Percentiles rank a stretch among this genome's conserved stretches.
phyloP scores from a whole-genome alignment of 2,329 filamentous ascomycete species.

The Neofusicoccum kwambonambiense region DNA sequence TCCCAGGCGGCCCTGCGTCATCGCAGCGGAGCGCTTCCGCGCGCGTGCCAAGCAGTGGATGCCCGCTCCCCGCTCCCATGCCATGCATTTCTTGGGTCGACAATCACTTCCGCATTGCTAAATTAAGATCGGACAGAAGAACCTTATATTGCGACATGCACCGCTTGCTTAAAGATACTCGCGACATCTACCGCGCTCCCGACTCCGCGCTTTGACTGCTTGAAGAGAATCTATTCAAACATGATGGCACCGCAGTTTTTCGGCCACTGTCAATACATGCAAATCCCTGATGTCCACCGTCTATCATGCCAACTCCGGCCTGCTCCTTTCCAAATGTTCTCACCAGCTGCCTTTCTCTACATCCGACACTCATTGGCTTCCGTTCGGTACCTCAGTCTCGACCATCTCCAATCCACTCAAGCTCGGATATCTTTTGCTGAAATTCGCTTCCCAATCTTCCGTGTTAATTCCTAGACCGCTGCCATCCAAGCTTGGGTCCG shows the following conservation, averaged over 20 bases:
- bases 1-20: background rate
- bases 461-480: constrained; percentile 34
- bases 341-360: background rate
- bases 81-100: background rate
- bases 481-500: background rate
- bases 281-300: constrained; percentile 4
- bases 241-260: background rate
- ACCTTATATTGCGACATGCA: constrained; percentile 6
- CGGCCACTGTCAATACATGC: background rate
- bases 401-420: constrained; percentile 83
- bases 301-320: background rate
- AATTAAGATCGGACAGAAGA: background rate
- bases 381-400: constrained; percentile 58
- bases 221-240: constrained; percentile 11
- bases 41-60: background rate
- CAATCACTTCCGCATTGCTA: background rate
- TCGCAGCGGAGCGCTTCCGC: constrained; percentile 1
- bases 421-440: constrained; percentile 84
- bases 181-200: constrained; percentile 4
- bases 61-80: background rate
- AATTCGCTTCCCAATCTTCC: constrained; percentile 68
- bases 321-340: background rate
- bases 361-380: background rate
- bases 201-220: constrained; percentile 1
- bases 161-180: background rate